Percentiles rank a stretch among this genome's conserved stretches.
Conservation (phyloP, 108 stramenopile species). For the Skeletonema tropicum region DNA sequence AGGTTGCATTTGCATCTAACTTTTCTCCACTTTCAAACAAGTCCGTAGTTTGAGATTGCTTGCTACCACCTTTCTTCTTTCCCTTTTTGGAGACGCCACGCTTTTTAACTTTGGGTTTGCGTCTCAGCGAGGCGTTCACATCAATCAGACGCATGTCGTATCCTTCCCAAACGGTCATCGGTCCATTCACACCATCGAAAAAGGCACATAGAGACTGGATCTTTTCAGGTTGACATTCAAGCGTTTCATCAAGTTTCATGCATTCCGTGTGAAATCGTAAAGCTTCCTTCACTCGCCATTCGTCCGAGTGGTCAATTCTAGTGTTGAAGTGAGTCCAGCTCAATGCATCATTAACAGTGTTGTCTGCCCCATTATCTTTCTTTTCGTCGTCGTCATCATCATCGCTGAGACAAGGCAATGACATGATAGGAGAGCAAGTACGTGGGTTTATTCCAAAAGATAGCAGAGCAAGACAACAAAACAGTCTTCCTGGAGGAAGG, state of each 20-base stretch:
- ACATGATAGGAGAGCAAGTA: slow-evolving; percentile 1
- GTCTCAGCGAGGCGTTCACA: slow-evolving; percentile 5
- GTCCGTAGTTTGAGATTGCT: too few species aligned
- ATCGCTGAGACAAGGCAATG: background rate
- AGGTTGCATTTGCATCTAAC: background rate
- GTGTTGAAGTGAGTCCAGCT: slow-evolving; percentile 18
- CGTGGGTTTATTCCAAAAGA: slow-evolving; percentile 60
- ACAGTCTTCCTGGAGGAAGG: slow-evolving; percentile 69
- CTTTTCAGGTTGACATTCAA: slow-evolving; percentile 63
- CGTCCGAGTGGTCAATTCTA: slow-evolving; percentile 8
- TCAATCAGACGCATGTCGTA: slow-evolving; percentile 29
- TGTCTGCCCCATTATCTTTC: slow-evolving; percentile 14
- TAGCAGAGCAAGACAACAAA: slow-evolving; percentile 52
- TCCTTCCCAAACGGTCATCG: slow-evolving; percentile 52
- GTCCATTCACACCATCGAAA: slow-evolving; percentile 65
- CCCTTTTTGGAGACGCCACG: background rate
- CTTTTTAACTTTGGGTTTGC: slow-evolving; percentile 1
- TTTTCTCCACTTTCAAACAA: background rate
- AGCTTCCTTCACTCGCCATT: slow-evolving; percentile 48
- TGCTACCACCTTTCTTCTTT: background rate
- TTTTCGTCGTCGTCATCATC: slow-evolving; percentile 12
- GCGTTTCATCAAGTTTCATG: slow-evolving; percentile 60
- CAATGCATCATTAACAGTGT: slow-evolving; percentile 16
- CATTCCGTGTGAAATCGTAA: slow-evolving; percentile 52
- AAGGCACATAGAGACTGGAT: slow-evolving; percentile 53